Conservation (phyloP, 2,329 filamentous ascomycete genomes). For the Aspergillus tamarii region DNA sequence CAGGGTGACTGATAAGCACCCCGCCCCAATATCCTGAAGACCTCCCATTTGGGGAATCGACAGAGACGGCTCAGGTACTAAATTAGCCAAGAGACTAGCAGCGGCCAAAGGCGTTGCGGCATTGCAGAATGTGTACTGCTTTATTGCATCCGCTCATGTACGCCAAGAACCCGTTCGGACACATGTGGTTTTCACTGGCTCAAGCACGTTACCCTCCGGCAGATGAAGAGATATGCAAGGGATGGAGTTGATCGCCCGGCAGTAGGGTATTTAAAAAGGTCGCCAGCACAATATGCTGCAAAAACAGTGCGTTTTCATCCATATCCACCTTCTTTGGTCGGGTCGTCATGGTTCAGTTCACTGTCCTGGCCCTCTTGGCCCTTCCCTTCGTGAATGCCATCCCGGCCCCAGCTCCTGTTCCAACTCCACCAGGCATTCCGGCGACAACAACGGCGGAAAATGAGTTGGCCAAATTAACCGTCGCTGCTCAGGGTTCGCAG, state of each 20-base stretch:
- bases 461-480: slow-evolving; percentile 62
- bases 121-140: background rate
- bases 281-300: background rate
- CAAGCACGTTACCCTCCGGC: background rate
- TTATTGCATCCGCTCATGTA: background rate
- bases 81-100: background rate
- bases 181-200: slow-evolving; percentile 1
- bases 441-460: slow-evolving; percentile 58
- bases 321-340: background rate
- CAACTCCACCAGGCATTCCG: slow-evolving; percentile 65
- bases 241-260: background rate
- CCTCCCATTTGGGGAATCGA: background rate
- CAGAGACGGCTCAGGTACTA: background rate
- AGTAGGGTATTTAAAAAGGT: background rate
- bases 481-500: slow-evolving; percentile 58
- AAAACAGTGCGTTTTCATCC: background rate
- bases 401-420: slow-evolving; percentile 28
- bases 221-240: slow-evolving; percentile 5
- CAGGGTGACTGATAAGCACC: background rate
- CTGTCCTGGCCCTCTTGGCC: slow-evolving; percentile 23
- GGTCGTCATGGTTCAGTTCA: background rate
- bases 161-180: background rate
- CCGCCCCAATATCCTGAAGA: background rate
- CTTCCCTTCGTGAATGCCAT: slow-evolving; percentile 20
- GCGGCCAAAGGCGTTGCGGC: background rate